A percentile compares a stretch with the other conserved stretches of the same genome.
Conservation (phyloP, 768 basidiomycete genomes). For the Lentinula detonsa region DNA sequence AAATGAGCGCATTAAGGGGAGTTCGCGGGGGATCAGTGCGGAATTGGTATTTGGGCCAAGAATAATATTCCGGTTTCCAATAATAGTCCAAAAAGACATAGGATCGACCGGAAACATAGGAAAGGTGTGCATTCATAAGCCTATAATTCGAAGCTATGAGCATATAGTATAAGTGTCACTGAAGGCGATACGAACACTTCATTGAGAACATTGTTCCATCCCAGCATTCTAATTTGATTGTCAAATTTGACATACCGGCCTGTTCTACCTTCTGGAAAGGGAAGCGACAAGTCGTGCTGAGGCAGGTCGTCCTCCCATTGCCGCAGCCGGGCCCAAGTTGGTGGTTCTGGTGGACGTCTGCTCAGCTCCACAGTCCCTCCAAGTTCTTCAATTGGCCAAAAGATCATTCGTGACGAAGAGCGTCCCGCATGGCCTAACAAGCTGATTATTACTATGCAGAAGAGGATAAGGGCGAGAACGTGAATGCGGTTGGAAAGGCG, state of each 20-base stretch:
- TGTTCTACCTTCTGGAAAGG: conserved; percentile 41
- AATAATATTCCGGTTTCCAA: conserved; percentile 37
- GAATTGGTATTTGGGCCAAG: conserved; percentile 23
- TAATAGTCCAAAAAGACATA: conserved; percentile 44
- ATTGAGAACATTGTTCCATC: conserved; percentile 49
- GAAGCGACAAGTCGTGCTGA: conserved; percentile 41
- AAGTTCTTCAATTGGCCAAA: neutral
- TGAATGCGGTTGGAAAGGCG: neutral
- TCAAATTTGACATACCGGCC: conserved; percentile 47
- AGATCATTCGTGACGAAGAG: neutral
- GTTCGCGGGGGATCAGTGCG: conserved; percentile 21
- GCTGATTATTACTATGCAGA: neutral
- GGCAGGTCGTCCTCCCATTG: conserved; percentile 38
- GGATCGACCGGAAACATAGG: conserved; percentile 39
- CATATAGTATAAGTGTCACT: neutral
- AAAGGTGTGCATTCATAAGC: conserved; percentile 45
- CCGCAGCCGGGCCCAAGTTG: conserved; percentile 27
- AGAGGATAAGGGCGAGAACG: neutral
- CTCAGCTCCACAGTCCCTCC: neutral
- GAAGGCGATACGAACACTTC: conserved; percentile 32
- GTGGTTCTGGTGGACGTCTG: conserved; percentile 18
- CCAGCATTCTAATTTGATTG: conserved; percentile 31
- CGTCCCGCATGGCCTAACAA: neutral
- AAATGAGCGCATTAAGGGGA: conserved; percentile 34
- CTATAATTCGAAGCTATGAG: conserved; percentile 17